Evolutionary conservation across 768 basidiomycete species (phyloP).

Genomic region (Russula sp.): DNA sequence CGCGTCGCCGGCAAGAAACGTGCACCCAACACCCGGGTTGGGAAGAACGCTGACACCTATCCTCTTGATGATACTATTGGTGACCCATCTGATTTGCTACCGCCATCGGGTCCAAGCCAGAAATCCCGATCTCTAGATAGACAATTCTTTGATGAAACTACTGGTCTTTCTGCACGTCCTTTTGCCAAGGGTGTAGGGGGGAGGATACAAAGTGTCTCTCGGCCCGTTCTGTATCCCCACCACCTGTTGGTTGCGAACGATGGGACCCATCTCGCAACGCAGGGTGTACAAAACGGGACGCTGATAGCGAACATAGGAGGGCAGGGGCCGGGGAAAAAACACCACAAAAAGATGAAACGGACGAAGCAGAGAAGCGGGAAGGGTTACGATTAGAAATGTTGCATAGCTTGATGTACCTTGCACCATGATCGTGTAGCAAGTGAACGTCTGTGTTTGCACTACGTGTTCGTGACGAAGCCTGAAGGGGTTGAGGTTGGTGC

Average conservation of each 20-base stretch:
- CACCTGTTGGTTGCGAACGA: conserved; percentile 75
- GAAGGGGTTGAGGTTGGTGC: too few relatives aligned
- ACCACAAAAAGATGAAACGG: conserved; percentile 74
- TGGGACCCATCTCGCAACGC: conserved; percentile 52
- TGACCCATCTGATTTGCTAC: conserved; percentile 10
- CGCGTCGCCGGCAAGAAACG: conserved; percentile 73
- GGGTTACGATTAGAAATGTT: conserved; percentile 63
- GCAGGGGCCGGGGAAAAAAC: conserved; percentile 56
- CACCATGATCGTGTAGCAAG: too few relatives aligned
- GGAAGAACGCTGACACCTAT: conserved; percentile 75
- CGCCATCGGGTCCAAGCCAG: conserved; percentile 26
- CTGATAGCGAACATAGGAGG: conserved; percentile 34
- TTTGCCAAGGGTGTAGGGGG: conserved; percentile 55
- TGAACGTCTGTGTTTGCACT: too few relatives aligned
- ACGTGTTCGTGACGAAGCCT: too few relatives aligned
- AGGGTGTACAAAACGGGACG: conserved; percentile 36
- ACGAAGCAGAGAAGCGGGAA: conserved; percentile 88
- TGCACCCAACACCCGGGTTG: conserved; percentile 81
- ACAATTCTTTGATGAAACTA: conserved; percentile 67
- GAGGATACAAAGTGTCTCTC: conserved; percentile 52
- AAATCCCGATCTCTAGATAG: conserved; percentile 70
- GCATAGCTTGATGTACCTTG: neutral
- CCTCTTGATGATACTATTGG: conserved; percentile 8
- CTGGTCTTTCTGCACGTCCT: conserved; percentile 47
- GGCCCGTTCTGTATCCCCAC: conserved; percentile 70